Evolutionary conservation across 2,329 filamentous ascomycete genomes (phyloP).

Genomic region (Plectosphaerella plurivora): DNA sequence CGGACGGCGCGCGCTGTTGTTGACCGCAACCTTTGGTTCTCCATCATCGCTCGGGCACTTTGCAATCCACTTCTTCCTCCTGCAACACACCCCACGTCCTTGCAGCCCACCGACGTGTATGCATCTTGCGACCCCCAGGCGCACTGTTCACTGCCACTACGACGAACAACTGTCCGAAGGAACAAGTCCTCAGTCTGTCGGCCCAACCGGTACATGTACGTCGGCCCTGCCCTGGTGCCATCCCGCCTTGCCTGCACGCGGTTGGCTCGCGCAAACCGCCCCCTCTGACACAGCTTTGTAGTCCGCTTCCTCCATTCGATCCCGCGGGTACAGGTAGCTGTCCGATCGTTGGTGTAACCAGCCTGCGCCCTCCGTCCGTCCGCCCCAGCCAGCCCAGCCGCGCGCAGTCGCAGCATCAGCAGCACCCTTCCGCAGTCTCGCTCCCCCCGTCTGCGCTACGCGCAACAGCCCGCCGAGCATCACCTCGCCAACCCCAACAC

Average conservation of each 20-base stretch:
- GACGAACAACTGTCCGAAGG: slow-evolving; percentile 8
- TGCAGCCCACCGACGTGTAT: slow-evolving; percentile 17
- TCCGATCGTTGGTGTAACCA: slow-evolving; percentile 14
- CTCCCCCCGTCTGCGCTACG: background rate
- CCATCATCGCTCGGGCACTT: slow-evolving; percentile 3
- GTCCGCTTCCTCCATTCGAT: slow-evolving; percentile 13
- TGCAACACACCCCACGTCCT: slow-evolving; percentile 32
- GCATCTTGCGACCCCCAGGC: slow-evolving; percentile 14
- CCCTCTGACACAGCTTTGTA: slow-evolving; percentile 33
- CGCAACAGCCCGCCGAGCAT: background rate
- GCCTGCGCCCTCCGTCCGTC: background rate
- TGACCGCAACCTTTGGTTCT: slow-evolving; percentile 15
- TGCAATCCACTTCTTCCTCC: slow-evolving; percentile 19
- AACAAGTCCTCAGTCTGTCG: slow-evolving; percentile 3
- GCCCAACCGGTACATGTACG: background rate
- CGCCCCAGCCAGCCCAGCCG: background rate
- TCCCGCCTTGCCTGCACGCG: background rate
- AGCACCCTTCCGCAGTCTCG: no score
- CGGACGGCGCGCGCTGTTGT: slow-evolving; percentile 6
- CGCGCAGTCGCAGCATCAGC: background rate
- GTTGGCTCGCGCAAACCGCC: slow-evolving; percentile 9
- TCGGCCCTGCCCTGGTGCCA: slow-evolving; percentile 1
- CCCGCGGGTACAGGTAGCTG: slow-evolving; percentile 4
- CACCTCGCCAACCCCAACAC: background rate
- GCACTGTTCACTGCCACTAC: slow-evolving; percentile 12